Base-by-base conservation (phyloP, 169 alveolate genomes). In the Neospora caninum region DNA sequence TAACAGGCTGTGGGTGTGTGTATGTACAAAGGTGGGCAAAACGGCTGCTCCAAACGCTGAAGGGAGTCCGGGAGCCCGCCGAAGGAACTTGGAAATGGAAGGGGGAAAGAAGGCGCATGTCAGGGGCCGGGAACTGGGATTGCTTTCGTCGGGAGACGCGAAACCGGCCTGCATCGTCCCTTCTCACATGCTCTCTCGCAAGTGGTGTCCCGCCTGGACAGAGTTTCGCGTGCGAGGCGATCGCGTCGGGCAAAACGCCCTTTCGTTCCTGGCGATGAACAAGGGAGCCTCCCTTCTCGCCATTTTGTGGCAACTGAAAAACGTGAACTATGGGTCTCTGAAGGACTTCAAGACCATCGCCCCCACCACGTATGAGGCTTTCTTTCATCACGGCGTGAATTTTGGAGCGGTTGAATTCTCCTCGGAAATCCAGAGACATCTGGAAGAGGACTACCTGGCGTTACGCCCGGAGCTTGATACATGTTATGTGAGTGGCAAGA, bases 321-420 rank as follows among this genome's bases (percentile, higher is more conserved):
- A 78, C 45, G 87, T 78, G 87, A 78, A 78, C 53, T 78, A 78
- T 29, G 16, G 18, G 53, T 10, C 87, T 27, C 43, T 78, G 31
- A 22, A 34, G 43, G 43, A 34, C 45, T 78, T 78, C 87, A 22
- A 39, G 43, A 34, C 27, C 20, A 78, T 78, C 41, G 27, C 27
- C 20, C 87, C 87, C 41, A 78, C 87, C 53, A 34, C 45, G 34
- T 34, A 22, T 0, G 87, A 78, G 87, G 45, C 41, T 34, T 10
- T 34, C 87, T 78, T 78, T 78, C 53, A 38, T 9, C 87, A 78
- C 45, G 87, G 87, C 41, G 87, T 78, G 29, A 78, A 34, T 45
- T 78, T 38, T 34, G 87, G 87, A 27, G 87, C 87, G 0, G 87
- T 39, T 0, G 87, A 78, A 78, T 78, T 78, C 87, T 27, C 87